These are phyloP conservation scores for Amaranthus palmeri DNA, from an alignment of 148 eudicot genomes.

Conservation along the genomic window DNA sequence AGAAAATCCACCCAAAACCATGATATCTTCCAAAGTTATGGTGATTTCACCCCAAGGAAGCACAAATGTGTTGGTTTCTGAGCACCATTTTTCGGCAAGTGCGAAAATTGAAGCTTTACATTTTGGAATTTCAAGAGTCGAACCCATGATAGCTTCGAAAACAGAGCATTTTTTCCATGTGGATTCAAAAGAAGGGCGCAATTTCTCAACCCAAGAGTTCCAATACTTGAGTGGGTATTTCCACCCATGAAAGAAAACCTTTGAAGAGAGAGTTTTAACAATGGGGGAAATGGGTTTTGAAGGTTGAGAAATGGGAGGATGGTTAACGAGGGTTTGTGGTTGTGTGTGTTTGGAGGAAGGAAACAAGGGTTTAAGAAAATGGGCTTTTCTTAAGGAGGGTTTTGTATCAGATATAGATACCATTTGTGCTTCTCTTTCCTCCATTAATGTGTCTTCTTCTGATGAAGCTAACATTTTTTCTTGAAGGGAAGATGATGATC, in stretches of 20 bases:
- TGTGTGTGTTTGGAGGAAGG: background rate
- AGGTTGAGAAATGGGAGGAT: constrained; percentile 2
- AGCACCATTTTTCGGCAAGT: constrained; percentile 31
- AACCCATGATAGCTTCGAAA: constrained; percentile 28
- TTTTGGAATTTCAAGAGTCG: constrained; percentile 12
- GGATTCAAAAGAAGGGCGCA: constrained; percentile 13
- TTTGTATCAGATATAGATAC: constrained; percentile 18
- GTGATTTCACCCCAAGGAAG: constrained; percentile 46
- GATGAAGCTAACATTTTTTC: background rate
- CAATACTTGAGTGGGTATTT: constrained; percentile 21
- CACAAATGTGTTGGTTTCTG: constrained; percentile 31
- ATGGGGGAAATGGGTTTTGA: constrained; percentile 6
- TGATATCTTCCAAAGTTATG: constrained; percentile 39
- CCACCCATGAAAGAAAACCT: constrained; percentile 29
- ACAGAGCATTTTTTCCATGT: constrained; percentile 30
- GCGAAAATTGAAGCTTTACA: constrained; percentile 10
- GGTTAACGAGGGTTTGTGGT: background rate
- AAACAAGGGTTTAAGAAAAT: constrained; percentile 33
- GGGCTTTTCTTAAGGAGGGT: constrained; percentile 24
- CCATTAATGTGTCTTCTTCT: constrained; percentile 12
- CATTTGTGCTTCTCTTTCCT: constrained; percentile 28
- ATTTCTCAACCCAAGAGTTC: constrained; percentile 33
- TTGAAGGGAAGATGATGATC: no score
- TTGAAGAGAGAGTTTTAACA: constrained; percentile 6
- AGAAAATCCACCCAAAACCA: constrained; percentile 41